These are phyloP conservation scores for Ogataea philodendri DNA, from an alignment of 805 yeast genomes.

Conservation along the genomic window DNA sequence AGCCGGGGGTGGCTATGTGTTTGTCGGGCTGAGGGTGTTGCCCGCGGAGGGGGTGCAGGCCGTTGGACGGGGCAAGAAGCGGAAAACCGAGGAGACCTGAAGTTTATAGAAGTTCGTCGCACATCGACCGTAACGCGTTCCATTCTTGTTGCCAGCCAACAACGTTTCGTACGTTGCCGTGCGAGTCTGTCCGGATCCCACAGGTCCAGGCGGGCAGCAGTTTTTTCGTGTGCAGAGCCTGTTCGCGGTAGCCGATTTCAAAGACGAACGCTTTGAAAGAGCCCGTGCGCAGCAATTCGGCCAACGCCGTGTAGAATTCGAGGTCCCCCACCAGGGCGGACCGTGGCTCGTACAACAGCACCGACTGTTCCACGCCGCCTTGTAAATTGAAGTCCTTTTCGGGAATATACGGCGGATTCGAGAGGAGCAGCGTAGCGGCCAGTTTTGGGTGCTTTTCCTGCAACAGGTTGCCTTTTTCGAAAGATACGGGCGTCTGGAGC, in stretches of 20 bases:
- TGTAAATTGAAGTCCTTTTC: slow-evolving; percentile 37
- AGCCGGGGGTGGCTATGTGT: slow-evolving; percentile 87
- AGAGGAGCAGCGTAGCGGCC: slow-evolving; percentile 52
- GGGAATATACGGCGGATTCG: slow-evolving; percentile 94
- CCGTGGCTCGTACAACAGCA: slow-evolving; percentile 67
- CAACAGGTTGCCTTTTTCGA: slow-evolving; percentile 26
- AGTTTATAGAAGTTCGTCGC: slow-evolving; percentile 17
- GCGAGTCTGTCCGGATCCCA: slow-evolving; percentile 50
- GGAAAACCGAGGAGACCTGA: slow-evolving; percentile 26
- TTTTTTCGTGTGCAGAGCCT: slow-evolving; percentile 38
- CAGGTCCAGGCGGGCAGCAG: slow-evolving; percentile 38
- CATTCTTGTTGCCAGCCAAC: slow-evolving; percentile 50
- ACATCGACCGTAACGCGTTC: slow-evolving; percentile 13
- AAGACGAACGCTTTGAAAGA: slow-evolving; percentile 61
- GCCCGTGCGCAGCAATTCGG: slow-evolving; percentile 39
- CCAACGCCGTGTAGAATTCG: slow-evolving; percentile 64
- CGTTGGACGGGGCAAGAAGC: slow-evolving; percentile 62
- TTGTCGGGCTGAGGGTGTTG: slow-evolving; percentile 74
- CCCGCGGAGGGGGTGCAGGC: slow-evolving; percentile 66
- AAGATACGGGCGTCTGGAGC: slow-evolving; percentile 13
- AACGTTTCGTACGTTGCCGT: slow-evolving; percentile 55
- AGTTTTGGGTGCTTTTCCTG: slow-evolving; percentile 4
- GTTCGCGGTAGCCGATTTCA: slow-evolving; percentile 68
- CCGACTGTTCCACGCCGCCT: slow-evolving; percentile 60
- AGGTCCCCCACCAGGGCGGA: slow-evolving; percentile 76